These are phyloP conservation scores for Beauveria pseudobassiana DNA, from an alignment of 2,329 filamentous ascomycete species.

Conservation along the genomic window DNA sequence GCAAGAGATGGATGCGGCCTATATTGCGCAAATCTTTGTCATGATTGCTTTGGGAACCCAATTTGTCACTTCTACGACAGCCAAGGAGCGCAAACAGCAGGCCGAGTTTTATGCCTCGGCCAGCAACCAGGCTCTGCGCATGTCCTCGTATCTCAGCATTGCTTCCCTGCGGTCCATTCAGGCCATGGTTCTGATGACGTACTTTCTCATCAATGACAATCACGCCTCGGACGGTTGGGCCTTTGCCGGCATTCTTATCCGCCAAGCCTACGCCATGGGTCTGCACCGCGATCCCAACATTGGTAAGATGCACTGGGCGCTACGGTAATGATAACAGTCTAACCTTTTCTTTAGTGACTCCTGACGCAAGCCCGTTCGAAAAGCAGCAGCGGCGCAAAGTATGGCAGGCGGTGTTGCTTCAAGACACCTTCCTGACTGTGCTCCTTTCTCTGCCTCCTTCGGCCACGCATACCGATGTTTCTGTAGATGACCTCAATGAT, in stretches of 20 bases:
- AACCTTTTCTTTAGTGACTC: constrained; percentile 39
- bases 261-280: constrained; percentile 76
- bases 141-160: constrained; percentile 69
- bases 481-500: constrained; percentile 64
- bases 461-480: constrained; percentile 72
- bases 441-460: constrained; percentile 70
- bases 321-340: background rate
- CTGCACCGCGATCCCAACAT: constrained; percentile 73
- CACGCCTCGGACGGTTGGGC: constrained; percentile 78
- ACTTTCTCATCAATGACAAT: constrained; percentile 81
- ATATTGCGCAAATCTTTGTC: constrained; percentile 66
- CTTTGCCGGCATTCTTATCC: constrained; percentile 68
- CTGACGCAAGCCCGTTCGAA: constrained; percentile 59
- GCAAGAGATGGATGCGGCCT: constrained; percentile 54
- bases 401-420: constrained; percentile 74
- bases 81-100: constrained; percentile 61
- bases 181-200: constrained; percentile 72
- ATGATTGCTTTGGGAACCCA: constrained; percentile 74
- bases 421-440: constrained; percentile 76
- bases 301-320: constrained; percentile 29
- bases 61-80: constrained; percentile 55
- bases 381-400: constrained; percentile 74
- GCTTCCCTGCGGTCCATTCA: constrained; percentile 67
- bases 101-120: constrained; percentile 78
- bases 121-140: constrained; percentile 66